These are phyloP conservation scores for Citrullus colocynthis DNA, from an alignment of 306 rosid species.

Conservation along the genomic window DNA sequence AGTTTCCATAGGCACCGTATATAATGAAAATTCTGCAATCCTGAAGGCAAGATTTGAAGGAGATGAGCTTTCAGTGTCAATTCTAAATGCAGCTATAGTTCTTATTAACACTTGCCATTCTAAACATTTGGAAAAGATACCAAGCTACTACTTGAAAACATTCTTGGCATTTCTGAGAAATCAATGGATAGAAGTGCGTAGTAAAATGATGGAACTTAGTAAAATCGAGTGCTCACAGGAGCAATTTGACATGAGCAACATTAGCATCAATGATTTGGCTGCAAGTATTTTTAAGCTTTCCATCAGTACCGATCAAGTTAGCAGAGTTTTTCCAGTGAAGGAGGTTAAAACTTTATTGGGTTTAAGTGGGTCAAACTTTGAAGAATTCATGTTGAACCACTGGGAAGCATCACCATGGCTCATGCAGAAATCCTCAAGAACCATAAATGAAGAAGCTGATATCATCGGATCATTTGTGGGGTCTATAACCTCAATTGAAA, in stretches of 20 bases:
- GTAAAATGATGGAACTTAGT: conserved; percentile 14
- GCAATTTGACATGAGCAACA: conserved; percentile 23
- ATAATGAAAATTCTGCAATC: conserved; percentile 12
- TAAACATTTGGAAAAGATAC: conserved; percentile 37
- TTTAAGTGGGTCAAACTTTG: conserved; percentile 29
- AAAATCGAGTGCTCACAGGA: conserved; percentile 21
- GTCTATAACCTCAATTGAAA: conserved; percentile 26
- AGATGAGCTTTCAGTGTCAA: conserved; percentile 33
- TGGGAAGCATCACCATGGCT: conserved; percentile 63
- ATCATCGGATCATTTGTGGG: conserved; percentile 26
- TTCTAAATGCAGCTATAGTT: conserved; percentile 36
- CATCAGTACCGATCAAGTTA: conserved; percentile 15
- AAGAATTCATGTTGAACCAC: conserved; percentile 36
- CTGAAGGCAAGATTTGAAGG: conserved; percentile 36
- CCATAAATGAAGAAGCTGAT: conserved; percentile 18
- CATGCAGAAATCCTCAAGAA: conserved; percentile 17
- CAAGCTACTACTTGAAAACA: conserved; percentile 17
- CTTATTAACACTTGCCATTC: conserved; percentile 41
- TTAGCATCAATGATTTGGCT: conserved; percentile 42
- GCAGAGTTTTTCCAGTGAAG: conserved; percentile 23
- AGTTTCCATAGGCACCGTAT: conserved; percentile 32
- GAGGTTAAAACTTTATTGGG: conserved; percentile 44
- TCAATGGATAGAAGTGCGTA: conserved; percentile 34
- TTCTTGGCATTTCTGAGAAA: conserved; percentile 26
- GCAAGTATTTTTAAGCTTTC: conserved; percentile 69